These are phyloP conservation scores for Cutaneotrichosporon mucoides DNA, from an alignment of 1,284 basidiomycete genomes.

Conservation along the genomic window DNA sequence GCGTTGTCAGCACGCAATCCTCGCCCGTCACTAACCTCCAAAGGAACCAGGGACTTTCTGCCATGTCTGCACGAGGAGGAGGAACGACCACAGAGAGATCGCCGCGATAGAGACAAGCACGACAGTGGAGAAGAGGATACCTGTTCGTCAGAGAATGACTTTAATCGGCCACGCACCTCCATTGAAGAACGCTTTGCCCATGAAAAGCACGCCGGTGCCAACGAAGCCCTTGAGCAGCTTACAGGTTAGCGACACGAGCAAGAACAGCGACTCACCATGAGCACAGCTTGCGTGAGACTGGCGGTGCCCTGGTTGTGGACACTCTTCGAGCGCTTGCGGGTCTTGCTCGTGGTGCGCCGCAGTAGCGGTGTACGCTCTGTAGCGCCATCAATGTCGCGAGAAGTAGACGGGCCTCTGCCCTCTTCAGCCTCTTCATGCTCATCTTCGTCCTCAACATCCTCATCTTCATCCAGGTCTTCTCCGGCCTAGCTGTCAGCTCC, in stretches of 20 bases:
- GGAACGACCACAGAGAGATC: conserved; percentile 89
- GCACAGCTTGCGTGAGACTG: conserved; percentile 76
- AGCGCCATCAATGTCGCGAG: conserved; percentile 1
- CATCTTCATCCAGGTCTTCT: conserved; percentile 86
- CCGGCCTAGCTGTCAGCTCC: conserved; percentile 61
- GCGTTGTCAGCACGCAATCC: background rate
- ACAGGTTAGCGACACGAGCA: background rate
- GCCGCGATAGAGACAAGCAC: conserved; percentile 76
- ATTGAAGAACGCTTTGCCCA: conserved; percentile 96
- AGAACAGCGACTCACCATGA: conserved; percentile 63
- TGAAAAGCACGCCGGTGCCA: conserved; percentile 91
- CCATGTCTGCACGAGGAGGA: conserved; percentile 85
- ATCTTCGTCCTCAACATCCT: conserved; percentile 58
- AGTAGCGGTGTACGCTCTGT: conserved; percentile 15
- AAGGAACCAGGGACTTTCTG: conserved; percentile 87
- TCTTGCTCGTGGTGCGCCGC: conserved; percentile 46
- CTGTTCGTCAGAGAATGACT: conserved; percentile 12
- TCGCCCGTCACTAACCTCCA: conserved; percentile 60
- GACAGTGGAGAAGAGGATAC: conserved; percentile 81
- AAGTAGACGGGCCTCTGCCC: background rate
- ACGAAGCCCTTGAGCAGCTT: conserved; percentile 92
- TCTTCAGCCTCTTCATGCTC: conserved; percentile 31
- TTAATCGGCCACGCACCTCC: conserved; percentile 54
- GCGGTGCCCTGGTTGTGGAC: conserved; percentile 69
- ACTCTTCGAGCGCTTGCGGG: conserved; percentile 55